Base-by-base conservation (phyloP, 495 filamentous ascomycete genomes). In the Penicillium psychrofluorescens region DNA sequence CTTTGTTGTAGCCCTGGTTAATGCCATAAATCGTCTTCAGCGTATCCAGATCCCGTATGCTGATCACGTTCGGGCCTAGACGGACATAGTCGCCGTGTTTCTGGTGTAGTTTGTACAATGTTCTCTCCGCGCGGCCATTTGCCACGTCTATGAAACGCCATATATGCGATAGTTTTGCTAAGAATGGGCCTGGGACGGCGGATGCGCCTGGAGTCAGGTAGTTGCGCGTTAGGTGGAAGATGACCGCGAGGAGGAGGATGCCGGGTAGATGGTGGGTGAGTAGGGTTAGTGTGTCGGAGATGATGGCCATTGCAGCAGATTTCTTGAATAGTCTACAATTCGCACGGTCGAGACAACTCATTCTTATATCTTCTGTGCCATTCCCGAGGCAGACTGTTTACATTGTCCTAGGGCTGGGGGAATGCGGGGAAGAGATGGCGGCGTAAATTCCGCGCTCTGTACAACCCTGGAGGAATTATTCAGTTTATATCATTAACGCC, bases 11-110 rank as follows among this genome's bases (percentile, higher is more conserved):
- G 0, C 51, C 48, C 9, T 51, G 44, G n/a, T 54, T 54, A n/a
- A 51, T 50, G 3, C 51, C 48, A 44, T 54, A 54, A 15, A 54
- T 45, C 1, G 31, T 46, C 32, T 54, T 51, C 31, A 75, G 66
- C 0, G 58, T 74, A 22, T 66, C 63, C 8, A 50, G 49, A 29
- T 72, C 67, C 31, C 64, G 49, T 11, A 82, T 66, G 36, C 72
- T 80, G 11, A 84, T 63, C 28, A 72, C 67, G 13, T 78, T 71
- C 6, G 81, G 80, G 0, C 79, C 79, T 5, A 83, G 55, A 7
- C 81, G 70, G 11, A 85, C 80, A 6, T 74, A 60, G 1, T 70
- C 59, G 0, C 81, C 81, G 48, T 81, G 75, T 27, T 63, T 58
- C 7, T 54, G 15, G 42, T 83, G 80, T 1, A 83, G 51, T 1